Conservation (phyloP, 78 protist genomes). For the Planoprotostelium fungivorum region DNA sequence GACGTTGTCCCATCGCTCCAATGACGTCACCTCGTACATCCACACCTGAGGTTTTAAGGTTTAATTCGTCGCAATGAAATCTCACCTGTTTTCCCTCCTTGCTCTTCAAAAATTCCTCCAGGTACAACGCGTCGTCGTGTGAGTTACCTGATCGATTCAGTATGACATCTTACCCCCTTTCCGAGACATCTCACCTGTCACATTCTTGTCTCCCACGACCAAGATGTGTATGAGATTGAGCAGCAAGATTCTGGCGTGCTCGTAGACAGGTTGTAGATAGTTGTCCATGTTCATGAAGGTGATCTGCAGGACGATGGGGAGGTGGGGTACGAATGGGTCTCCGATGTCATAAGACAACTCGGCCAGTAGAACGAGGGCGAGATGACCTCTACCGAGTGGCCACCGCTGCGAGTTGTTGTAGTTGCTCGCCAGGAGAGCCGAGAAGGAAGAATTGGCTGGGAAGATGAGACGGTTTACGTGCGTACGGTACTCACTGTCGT, state of each 20-base stretch:
- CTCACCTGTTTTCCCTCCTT: background rate
- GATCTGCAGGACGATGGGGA: constrained; percentile 32
- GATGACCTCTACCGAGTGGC: constrained; percentile 36
- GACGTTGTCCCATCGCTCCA: background rate
- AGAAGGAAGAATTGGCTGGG: background rate
- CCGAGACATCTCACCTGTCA: background rate
- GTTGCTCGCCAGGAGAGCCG: background rate
- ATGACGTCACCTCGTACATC: background rate
- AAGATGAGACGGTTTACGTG: background rate
- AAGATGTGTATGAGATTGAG: constrained; percentile 36
- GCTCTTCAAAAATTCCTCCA: background rate
- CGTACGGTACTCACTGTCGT: background rate
- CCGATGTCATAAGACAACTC: constrained; percentile 58
- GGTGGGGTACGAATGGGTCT: constrained; percentile 41
- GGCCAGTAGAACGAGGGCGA: constrained; percentile 43
- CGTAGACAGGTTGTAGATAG: constrained; percentile 56
- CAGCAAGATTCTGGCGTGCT: constrained; percentile 44
- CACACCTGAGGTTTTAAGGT: background rate
- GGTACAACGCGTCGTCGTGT: background rate
- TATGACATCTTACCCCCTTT: no score
- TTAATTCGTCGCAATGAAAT: background rate
- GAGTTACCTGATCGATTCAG: no score
- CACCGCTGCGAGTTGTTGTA: background rate
- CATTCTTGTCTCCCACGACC: constrained; percentile 6
- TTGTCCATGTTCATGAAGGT: constrained; percentile 40